Evolutionary conservation across 2,329 filamentous ascomycete species (phyloP).

Genomic region (Neofusicoccum kwambonambiense): DNA sequence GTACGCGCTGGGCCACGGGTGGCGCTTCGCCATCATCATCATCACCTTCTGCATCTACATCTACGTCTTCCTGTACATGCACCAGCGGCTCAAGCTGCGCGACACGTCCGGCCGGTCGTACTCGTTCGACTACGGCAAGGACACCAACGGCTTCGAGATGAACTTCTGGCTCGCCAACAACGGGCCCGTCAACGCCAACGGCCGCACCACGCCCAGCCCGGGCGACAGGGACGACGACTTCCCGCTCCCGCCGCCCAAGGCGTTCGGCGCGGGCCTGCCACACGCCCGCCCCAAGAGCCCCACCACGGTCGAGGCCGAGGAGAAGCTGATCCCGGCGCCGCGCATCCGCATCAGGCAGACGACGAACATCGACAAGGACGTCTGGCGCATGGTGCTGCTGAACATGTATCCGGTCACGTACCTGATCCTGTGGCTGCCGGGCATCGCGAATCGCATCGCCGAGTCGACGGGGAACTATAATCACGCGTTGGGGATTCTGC

Average conservation of each 20-base stretch:
- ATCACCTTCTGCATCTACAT: conserved; percentile 43
- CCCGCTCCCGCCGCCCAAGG: neutral
- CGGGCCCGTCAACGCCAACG: neutral
- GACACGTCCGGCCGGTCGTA: neutral
- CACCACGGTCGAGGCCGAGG: neutral
- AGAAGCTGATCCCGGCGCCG: conserved; percentile 8
- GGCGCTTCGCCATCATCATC: conserved; percentile 47
- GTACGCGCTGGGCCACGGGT: conserved; percentile 47
- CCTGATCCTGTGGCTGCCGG: conserved; percentile 34
- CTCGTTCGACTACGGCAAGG: conserved; percentile 3
- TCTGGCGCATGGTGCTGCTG: conserved; percentile 32
- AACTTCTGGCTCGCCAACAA: conserved; percentile 12
- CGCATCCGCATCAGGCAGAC: neutral
- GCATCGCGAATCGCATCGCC: conserved; percentile 28
- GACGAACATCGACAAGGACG: conserved; percentile 20
- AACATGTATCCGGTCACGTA: conserved; percentile 38
- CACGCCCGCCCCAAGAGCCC: no score
- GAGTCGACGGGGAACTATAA: conserved; percentile 17
- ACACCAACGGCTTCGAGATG: conserved; percentile 11
- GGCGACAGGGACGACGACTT: neutral
- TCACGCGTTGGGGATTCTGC: conserved; percentile 22
- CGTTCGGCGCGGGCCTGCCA: neutral
- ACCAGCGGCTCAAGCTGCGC: conserved; percentile 1
- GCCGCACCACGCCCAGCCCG: neutral
- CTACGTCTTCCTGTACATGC: conserved; percentile 42